phyloP scores from a whole-genome alignment of 805 yeast species.

The Nakazawaea ernobii region DNA sequence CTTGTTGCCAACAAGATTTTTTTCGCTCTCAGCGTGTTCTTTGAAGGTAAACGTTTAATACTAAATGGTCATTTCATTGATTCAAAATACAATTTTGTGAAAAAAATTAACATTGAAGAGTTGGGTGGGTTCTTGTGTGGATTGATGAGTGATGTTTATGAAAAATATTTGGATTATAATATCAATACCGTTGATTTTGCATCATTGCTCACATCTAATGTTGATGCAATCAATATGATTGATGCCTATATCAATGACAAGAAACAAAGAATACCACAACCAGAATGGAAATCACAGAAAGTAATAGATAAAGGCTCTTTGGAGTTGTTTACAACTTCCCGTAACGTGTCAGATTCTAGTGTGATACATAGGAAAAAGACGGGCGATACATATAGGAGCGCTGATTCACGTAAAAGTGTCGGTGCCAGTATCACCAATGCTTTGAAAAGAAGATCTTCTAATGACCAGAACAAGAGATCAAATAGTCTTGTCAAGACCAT shows the following conservation, averaged over 20 bases:
- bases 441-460: conserved; percentile 1
- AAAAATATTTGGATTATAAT: not conserved
- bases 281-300: too few species aligned
- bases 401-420: conserved; percentile 2
- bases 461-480: conserved; percentile 2
- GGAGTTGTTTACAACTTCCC: not conserved
- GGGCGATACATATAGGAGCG: not conserved
- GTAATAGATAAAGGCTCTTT: not conserved
- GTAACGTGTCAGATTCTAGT: conserved; percentile 7
- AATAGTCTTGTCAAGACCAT: not conserved
- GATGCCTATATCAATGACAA: not conserved
- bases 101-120: conserved; percentile 13
- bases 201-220: not conserved
- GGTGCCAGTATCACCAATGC: conserved; percentile 1
- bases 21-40: conserved; percentile 43
- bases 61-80: conserved; percentile 16
- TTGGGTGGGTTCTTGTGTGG: not conserved
- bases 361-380: not conserved
- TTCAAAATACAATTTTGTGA: conserved; percentile 18
- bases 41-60: conserved; percentile 23
- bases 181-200: not conserved
- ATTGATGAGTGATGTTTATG: conserved; percentile 1
- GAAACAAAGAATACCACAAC: not conserved
- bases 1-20: conserved; percentile 33
- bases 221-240: not conserved